Percentiles rank a stretch among this genome's conserved stretches.
These are phyloP conservation scores for Fragaria ananassa DNA, from an alignment of 306 rosid genomes.

Conservation along the genomic window DNA sequence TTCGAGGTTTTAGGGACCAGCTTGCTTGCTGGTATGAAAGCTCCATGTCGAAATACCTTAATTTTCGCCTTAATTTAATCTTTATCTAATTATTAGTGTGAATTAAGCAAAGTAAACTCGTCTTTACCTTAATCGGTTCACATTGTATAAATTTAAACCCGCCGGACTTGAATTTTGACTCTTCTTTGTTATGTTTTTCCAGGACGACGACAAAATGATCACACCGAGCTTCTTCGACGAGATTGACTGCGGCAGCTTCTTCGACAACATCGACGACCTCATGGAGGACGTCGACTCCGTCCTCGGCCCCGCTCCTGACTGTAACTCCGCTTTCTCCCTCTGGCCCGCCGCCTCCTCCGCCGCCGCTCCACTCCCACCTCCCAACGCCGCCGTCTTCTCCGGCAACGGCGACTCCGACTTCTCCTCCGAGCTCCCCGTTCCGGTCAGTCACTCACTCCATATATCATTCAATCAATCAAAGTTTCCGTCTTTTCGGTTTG, in stretches of 20 bases:
- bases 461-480: not conserved
- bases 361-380: constrained; percentile 35
- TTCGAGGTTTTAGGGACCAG: constrained; percentile 6
- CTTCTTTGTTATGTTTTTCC: constrained; percentile 5
- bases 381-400: constrained; percentile 60
- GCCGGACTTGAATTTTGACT: not conserved
- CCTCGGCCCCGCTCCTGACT: constrained; percentile 32
- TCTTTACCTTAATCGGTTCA: not conserved
- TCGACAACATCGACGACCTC: constrained; percentile 91
- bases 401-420: constrained; percentile 60
- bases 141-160: not conserved
- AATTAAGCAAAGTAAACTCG: not conserved
- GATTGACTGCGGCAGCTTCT: constrained; percentile 84
- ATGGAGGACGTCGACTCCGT: constrained; percentile 48
- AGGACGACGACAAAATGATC: constrained; percentile 40
- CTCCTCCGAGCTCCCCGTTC: constrained; percentile 86
- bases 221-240: constrained; percentile 73
- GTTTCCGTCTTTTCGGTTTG: not conserved
- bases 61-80: constrained; percentile 6
- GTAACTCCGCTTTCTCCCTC: constrained; percentile 42
- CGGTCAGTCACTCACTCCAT: constrained; percentile 47
- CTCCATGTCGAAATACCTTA: not conserved
- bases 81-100: not conserved
- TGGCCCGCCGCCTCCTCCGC: constrained; percentile 34
- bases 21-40: no score